Evolutionary conservation across 2,329 filamentous ascomycete genomes (phyloP).

Genomic region (Fusarium staphyleae): DNA sequence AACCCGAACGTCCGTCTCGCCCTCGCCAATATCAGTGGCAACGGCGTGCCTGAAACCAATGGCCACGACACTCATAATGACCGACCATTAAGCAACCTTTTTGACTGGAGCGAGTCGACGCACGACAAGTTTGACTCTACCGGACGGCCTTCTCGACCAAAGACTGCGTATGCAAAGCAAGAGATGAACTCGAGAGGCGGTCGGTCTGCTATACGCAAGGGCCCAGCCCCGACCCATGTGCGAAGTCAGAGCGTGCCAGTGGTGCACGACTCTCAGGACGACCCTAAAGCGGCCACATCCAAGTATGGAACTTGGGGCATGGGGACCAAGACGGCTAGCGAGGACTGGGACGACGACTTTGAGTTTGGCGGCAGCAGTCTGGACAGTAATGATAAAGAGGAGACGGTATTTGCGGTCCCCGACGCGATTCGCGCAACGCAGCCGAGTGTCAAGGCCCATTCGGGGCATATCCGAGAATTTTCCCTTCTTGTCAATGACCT

Average conservation of each 20-base stretch:
- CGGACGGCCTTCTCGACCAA: slow-evolving; percentile 68
- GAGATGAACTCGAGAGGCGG: slow-evolving; percentile 74
- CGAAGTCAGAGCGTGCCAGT: slow-evolving; percentile 84
- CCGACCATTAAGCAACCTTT: slow-evolving; percentile 71
- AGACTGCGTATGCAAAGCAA: slow-evolving; percentile 79
- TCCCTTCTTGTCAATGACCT: slow-evolving; percentile 83
- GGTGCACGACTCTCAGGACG: slow-evolving; percentile 67
- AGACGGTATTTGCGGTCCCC: slow-evolving; percentile 60
- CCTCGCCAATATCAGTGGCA: slow-evolving; percentile 61
- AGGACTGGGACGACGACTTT: slow-evolving; percentile 92
- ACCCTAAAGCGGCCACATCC: slow-evolving; percentile 59
- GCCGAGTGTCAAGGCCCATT: slow-evolving; percentile 81
- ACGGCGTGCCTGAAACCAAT: slow-evolving; percentile 47
- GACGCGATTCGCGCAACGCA: slow-evolving; percentile 82
- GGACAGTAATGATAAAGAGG: slow-evolving; percentile 47
- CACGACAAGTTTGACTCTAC: slow-evolving; percentile 67
- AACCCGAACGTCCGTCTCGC: slow-evolving; percentile 62
- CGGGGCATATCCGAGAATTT: slow-evolving; percentile 82
- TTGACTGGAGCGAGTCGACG: slow-evolving; percentile 77
- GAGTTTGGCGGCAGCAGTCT: slow-evolving; percentile 67
- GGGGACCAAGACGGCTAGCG: slow-evolving; percentile 78
- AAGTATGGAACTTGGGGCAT: slow-evolving; percentile 87
- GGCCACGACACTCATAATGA: slow-evolving; percentile 43
- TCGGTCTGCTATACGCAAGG: slow-evolving; percentile 70
- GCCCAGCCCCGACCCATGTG: slow-evolving; percentile 73